Base-by-base conservation (phyloP, 2,329 filamentous ascomycete species). In the Hymenoscyphus fructigenus region DNA sequence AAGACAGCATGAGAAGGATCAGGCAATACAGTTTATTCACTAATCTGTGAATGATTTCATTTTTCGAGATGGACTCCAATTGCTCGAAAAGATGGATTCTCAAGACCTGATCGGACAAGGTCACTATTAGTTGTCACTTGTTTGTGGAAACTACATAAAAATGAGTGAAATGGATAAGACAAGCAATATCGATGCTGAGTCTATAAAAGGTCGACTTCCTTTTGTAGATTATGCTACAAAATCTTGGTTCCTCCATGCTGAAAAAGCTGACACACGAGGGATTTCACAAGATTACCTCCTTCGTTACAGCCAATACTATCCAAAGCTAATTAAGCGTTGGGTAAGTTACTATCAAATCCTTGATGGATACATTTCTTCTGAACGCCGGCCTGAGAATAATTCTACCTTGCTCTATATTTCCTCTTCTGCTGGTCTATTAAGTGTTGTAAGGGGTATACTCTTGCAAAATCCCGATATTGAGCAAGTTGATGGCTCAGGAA, bases 11-110 rank as follows among this genome's bases (percentile, higher is more conserved):
- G 9, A 50, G 32, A 38, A 60, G 3, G 26, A 38, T 38, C 57
- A 62, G n/a, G 73, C 65, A 0, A 75, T 79, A 15, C 79, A 80
- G 65, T 80, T 78, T 47, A 76, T 77, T 60, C 75, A 78, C 53
- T 74, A 76, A 63, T 75, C 73, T 5, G 69, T 79, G 61, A 67
- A 73, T 28, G 76, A 80, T 23, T 80, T 77, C 61, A 67, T 80
- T n/a, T 63, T 77, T 1, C 73, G 75, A 57, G 73, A 76, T 17
- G 66, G 67, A 2, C 20, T 59, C 26, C 29, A 47, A 57, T 36
- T 57, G 9, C 12, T 60, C 5, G 14, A 29, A 17, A 57, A 60
- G 34, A 23, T 57, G 9, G 50, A 55, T 23, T 23, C 47, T 44
- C 14, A 5, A 58, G 29, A 44, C 1, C 47, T 55, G 5, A 34